Evolutionary conservation across 768 basidiomycete genomes (phyloP).

Genomic region (Leccinum longicurvipes): DNA sequence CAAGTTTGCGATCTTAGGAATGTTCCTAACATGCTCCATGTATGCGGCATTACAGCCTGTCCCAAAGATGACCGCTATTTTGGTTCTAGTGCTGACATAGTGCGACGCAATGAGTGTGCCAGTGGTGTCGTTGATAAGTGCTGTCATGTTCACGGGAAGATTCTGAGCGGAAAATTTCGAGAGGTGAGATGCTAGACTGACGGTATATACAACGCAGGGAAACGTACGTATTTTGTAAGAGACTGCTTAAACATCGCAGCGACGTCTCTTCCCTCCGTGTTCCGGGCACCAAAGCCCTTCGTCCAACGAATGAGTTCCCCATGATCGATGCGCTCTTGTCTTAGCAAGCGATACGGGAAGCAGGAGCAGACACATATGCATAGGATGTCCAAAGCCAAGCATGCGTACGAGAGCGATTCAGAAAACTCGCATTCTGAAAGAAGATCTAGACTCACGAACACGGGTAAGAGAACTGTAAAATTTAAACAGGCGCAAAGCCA

Average conservation of each 20-base stretch:
- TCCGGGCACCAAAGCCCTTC: conserved; percentile 93
- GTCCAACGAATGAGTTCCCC: conserved; percentile 97
- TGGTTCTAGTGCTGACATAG: conserved; percentile 88
- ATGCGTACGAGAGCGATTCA: background rate
- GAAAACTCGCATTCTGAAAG: background rate
- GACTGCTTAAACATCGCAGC: conserved; percentile 89
- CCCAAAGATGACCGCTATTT: conserved; percentile 95
- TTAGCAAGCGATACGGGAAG: conserved; percentile 26
- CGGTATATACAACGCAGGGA: background rate
- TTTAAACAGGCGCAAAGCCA: background rate
- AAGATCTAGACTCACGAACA: conserved; percentile 62
- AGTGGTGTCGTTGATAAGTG: conserved; percentile 96
- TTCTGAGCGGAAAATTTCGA: conserved; percentile 41
- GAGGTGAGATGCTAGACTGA: background rate
- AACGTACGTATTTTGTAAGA: conserved; percentile 69
- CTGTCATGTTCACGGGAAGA: conserved; percentile 79
- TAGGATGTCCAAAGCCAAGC: background rate
- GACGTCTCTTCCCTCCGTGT: conserved; percentile 91
- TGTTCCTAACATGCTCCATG: conserved; percentile 85
- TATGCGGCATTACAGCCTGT: conserved; percentile 99
- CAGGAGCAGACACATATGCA: background rate
- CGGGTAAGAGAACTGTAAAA: conserved; percentile 86
- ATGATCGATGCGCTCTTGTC: conserved; percentile 93
- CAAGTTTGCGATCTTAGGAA: conserved; percentile 80
- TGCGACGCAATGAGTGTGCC: conserved; percentile 96